phyloP scores from a whole-genome alignment of 2,329 filamentous ascomycete genomes.

The Monosporascus cannonballus region DNA sequence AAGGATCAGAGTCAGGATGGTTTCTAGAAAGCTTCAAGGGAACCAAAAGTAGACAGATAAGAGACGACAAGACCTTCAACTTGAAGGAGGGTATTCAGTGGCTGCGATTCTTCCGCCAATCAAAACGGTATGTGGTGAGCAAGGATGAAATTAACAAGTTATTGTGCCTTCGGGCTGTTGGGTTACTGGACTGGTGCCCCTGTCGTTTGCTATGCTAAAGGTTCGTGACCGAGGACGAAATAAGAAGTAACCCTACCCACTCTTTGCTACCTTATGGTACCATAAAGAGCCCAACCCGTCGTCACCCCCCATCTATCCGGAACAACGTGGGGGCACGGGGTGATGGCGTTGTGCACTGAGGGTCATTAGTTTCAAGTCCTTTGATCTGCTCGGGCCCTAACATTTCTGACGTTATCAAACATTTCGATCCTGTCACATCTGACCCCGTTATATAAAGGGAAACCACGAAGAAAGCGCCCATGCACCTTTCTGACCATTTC shows the following conservation, averaged over 20 bases:
- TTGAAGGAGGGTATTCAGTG: not conserved
- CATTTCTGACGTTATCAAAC: no score
- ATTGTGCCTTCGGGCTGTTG: no score
- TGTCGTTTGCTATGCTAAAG: not conserved
- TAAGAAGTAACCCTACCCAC: not conserved
- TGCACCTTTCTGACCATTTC: no score
- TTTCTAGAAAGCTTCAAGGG: not conserved
- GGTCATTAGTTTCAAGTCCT: not conserved
- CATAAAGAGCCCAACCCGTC: not conserved
- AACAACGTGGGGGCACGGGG: not conserved
- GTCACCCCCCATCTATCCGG: not conserved
- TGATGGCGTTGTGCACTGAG: not conserved
- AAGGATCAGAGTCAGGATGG: not conserved
- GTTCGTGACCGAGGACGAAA: not conserved
- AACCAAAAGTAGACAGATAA: not conserved
- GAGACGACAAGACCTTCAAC: no score
- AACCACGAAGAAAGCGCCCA: no score
- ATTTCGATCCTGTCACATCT: no score
- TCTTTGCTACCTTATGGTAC: not conserved
- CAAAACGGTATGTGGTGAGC: no score
- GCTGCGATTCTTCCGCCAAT: not conserved
- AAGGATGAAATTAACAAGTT: no score
- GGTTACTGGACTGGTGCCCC: no score
- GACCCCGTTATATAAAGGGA: no score
- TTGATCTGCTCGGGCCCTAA: no score